Evolutionary conservation across 1,284 basidiomycete genomes (phyloP).

Genomic region (Mycosarcoma mackinlayi): DNA sequence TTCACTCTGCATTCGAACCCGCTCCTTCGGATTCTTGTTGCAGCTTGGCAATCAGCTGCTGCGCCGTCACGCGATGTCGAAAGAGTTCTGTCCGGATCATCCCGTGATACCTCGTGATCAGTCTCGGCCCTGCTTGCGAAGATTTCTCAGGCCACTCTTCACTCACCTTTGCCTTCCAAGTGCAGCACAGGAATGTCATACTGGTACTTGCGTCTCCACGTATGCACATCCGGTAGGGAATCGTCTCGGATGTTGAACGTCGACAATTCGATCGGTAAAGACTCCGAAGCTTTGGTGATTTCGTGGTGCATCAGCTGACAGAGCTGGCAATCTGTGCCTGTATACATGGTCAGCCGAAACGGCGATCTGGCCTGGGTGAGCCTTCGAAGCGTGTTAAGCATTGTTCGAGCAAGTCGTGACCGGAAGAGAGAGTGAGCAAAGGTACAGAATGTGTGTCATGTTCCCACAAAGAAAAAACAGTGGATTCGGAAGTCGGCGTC

Average conservation of each 20-base stretch:
- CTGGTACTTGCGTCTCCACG: slow-evolving; percentile 66
- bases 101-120: not conserved
- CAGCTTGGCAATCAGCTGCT: slow-evolving; percentile 24
- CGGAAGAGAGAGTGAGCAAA: not conserved
- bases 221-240: slow-evolving; percentile 39
- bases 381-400: slow-evolving; percentile 11
- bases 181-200: slow-evolving; percentile 67
- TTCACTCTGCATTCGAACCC: not conserved
- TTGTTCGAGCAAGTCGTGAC: slow-evolving; percentile 8
- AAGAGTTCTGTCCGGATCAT: slow-evolving; percentile 33
- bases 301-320: slow-evolving; percentile 60
- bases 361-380: not conserved
- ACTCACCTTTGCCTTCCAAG: slow-evolving; percentile 38
- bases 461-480: not conserved
- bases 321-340: slow-evolving; percentile 63
- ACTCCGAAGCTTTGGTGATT: slow-evolving; percentile 27
- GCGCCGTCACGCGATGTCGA: slow-evolving; percentile 37
- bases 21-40: not conserved
- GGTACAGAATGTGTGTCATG: not conserved
- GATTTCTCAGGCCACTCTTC: too few species aligned
- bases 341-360: slow-evolving; percentile 56
- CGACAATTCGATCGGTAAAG: slow-evolving; percentile 43
- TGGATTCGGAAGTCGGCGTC: slow-evolving; percentile 25
- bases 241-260: slow-evolving; percentile 66
- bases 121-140: not conserved